Evolutionary conservation across 805 yeast genomes (phyloP).

Genomic region (Candida boleticola): DNA sequence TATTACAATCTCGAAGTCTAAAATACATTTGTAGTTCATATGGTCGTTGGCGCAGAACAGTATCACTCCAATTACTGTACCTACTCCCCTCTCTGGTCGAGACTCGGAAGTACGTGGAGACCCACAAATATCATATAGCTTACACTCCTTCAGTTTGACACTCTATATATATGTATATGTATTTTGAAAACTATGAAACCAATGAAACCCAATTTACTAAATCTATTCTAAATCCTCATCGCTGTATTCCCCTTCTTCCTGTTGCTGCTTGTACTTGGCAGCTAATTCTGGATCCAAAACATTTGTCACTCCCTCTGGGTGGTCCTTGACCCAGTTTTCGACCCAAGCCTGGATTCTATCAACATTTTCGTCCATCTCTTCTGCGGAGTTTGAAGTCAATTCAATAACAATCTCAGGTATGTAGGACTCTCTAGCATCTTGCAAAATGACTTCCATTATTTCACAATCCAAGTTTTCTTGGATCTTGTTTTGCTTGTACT

Average conservation of each 20-base stretch:
- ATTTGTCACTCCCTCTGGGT: slow-evolving; percentile 31
- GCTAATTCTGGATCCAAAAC: slow-evolving; percentile 20
- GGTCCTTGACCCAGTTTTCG: slow-evolving; percentile 66
- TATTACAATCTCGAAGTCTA: too few species aligned
- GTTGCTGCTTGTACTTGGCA: slow-evolving; percentile 11
- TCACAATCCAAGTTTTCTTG: slow-evolving; percentile 94
- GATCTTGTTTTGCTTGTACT: slow-evolving; percentile 76
- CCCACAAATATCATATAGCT: too few species aligned
- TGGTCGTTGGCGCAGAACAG: too few species aligned
- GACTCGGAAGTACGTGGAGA: too few species aligned
- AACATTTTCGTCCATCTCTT: slow-evolving; percentile 80
- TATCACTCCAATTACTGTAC: too few species aligned
- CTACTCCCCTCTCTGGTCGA: too few species aligned
- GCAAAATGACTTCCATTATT: slow-evolving; percentile 87
- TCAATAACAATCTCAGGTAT: slow-evolving; percentile 80
- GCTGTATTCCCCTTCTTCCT: slow-evolving; percentile 11
- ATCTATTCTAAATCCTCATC: slow-evolving; percentile 9
- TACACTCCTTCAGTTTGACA: too few species aligned
- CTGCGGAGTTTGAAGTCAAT: slow-evolving; percentile 66
- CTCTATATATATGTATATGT: too few species aligned
- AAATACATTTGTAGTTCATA: too few species aligned
- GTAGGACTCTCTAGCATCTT: slow-evolving; percentile 84
- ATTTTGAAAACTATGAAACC: too few species aligned
- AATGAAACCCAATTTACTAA: too few species aligned
- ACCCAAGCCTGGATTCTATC: slow-evolving; percentile 75